Evolutionary conservation across 2,329 filamentous ascomycete species (phyloP).

Genomic region (Aschersonia sp.): DNA sequence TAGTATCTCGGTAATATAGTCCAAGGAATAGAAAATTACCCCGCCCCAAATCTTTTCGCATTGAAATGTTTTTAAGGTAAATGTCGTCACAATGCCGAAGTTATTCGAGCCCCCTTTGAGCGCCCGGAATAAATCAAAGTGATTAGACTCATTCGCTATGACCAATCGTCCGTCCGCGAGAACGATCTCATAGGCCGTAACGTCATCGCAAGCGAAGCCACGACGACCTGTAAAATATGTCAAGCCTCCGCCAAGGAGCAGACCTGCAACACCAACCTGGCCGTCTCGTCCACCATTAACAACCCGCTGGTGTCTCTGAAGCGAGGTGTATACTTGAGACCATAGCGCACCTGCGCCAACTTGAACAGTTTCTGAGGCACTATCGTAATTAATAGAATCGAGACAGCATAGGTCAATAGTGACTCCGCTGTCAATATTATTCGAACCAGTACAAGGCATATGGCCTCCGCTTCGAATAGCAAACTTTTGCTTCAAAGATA

Average conservation of each 20-base stretch:
- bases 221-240: not conserved
- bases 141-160: not conserved
- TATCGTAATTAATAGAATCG: not conserved
- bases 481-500: not conserved
- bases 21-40: not conserved
- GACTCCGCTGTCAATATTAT: not conserved
- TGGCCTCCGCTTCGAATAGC: not conserved
- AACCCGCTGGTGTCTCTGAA: not conserved
- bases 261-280: conserved; percentile 1
- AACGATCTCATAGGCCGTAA: not conserved
- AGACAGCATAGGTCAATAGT: not conserved
- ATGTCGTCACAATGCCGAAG: conserved; percentile 20
- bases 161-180: not conserved
- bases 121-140: conserved; percentile 26
- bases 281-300: conserved; percentile 1
- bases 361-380: not conserved
- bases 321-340: not conserved
- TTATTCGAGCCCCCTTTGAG: conserved; percentile 31
- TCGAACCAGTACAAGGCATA: not conserved
- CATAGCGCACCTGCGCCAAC: not conserved
- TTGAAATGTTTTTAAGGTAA: conserved; percentile 2
- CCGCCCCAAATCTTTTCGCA: not conserved
- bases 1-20: too few relatives aligned
- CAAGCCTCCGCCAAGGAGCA: conserved; percentile 2
- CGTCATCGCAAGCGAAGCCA: not conserved